phyloP scores from a whole-genome alignment of 371 early-diverging fungal genomes.

The Nematocida parisii region DNA sequence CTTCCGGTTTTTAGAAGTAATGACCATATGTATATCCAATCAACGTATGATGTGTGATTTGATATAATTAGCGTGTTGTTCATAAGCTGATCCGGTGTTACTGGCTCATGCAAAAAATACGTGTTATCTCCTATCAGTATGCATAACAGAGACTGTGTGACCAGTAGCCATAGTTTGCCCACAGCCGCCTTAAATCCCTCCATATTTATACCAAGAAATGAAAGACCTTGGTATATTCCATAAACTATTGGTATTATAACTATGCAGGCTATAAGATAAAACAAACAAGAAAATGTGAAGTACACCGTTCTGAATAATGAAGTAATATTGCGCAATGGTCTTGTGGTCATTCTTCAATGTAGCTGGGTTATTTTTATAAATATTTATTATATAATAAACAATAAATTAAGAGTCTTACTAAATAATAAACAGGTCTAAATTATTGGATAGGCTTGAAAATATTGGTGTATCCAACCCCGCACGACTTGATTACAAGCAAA shows the following conservation, averaged over 20 bases:
- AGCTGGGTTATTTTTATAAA: conserved; percentile 7
- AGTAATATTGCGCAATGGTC: background rate
- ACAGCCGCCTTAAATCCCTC: conserved; percentile 5
- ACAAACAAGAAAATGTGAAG: conserved; percentile 19
- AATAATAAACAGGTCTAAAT: background rate
- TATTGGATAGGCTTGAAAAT: conserved; percentile 21
- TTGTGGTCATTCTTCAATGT: background rate
- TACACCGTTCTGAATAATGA: background rate
- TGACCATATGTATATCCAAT: conserved; percentile 49
- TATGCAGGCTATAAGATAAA: conserved; percentile 31
- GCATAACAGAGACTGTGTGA: conserved; percentile 19
- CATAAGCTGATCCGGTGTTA: background rate
- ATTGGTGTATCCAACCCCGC: conserved; percentile 48
- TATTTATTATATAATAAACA: background rate
- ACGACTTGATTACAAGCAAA: conserved; percentile 49
- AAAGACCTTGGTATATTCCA: background rate
- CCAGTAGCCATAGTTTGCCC: conserved; percentile 35
- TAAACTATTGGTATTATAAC: conserved; percentile 32
- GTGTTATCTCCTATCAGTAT: conserved; percentile 46
- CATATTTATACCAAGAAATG: background rate
- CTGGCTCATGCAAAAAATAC: conserved; percentile 4
- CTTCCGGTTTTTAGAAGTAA: background rate
- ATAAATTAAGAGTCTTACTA: background rate
- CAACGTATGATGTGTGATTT: conserved; percentile 49
- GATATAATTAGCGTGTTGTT: conserved; percentile 23